Evolutionary conservation across 2,329 filamentous ascomycete species (phyloP).

Genomic region (Fusarium nodosum): DNA sequence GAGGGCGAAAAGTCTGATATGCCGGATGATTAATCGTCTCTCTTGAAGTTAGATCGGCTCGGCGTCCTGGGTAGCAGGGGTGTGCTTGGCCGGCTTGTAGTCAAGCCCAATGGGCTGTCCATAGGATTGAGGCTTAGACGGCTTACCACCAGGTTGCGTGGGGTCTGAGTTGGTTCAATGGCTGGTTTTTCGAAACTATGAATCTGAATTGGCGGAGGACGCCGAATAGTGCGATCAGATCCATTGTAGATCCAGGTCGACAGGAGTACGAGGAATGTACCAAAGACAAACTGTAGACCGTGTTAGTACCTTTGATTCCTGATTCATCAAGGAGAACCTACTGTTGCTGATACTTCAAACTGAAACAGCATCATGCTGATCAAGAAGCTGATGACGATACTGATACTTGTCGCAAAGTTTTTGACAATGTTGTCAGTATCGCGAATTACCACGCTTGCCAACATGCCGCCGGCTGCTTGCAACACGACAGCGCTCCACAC

Average conservation of each 20-base stretch:
- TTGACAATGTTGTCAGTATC: conserved; percentile 81
- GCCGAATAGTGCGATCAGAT: conserved; percentile 67
- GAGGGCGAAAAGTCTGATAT: conserved; percentile 1
- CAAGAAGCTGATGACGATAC: conserved; percentile 87
- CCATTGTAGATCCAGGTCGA: conserved; percentile 89
- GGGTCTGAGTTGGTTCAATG: conserved; percentile 64
- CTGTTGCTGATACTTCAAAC: conserved; percentile 78
- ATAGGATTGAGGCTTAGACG: conserved; percentile 59
- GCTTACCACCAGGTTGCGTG: conserved; percentile 51
- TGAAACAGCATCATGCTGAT: conserved; percentile 90
- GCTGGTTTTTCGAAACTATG: conserved; percentile 82
- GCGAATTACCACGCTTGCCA: conserved; percentile 66
- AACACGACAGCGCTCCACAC: conserved; percentile 89
- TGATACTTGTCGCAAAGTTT: conserved; percentile 93
- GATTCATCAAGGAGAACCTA: conserved; percentile 61
- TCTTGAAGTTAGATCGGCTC: conserved; percentile 56
- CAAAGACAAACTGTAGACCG: conserved; percentile 78
- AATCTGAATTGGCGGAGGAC: conserved; percentile 76
- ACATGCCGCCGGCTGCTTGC: conserved; percentile 85
- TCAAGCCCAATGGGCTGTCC: conserved; percentile 58
- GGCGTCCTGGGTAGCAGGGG: conserved; percentile 59
- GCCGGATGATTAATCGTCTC: conserved; percentile 53
- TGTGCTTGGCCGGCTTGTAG: conserved; percentile 63
- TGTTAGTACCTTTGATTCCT: conserved; percentile 11
- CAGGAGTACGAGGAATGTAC: conserved; percentile 81